Base-by-base conservation (phyloP, 2,329 filamentous ascomycete genomes). In the Diaporthe velutina region DNA sequence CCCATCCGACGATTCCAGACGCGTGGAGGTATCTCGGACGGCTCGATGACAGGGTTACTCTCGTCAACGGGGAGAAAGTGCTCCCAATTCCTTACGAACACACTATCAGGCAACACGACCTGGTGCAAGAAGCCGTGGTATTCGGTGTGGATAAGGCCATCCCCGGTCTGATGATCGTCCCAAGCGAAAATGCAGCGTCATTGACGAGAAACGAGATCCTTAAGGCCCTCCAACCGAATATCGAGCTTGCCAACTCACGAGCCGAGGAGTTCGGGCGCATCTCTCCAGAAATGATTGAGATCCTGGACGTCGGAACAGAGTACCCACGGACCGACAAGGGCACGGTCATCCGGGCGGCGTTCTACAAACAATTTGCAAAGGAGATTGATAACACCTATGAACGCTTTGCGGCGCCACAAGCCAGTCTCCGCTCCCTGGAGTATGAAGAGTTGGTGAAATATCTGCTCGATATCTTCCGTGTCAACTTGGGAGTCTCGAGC, bases 111-210 rank as follows among this genome's bases (percentile, higher is more conserved):
- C 86, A 90, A 70, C 84, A 89, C 66, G 82, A 84, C 4, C 81
- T 87, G 0, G 88, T 93, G 0, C 83, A 86, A 22, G 91, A 93
- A 74, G 88, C 87, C 0, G 83, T 91, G 3, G 86, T 91, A 0
- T 91, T 92, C 75, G 91, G 91, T 0, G 85, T 87, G 1, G 89
- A 87, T 12, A 86, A 85, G 64, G 83, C 86, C 0, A 83, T 88
- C 38, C 88, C 89, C 0, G 90, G 90, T 1, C 77, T 91, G 15
- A 77, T 92, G 15, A 82, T 92, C 17, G 82, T 92, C 30, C 86
- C 87, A 35, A 84, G 85, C 15, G 85, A 88, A 28, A 82, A 82
- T 3, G 85, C 85, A 0, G 79, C 80, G 0, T 77, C 83, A 0
- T 28, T 60, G 22, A 40, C 66, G 1, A 80, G 87, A 4, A 80